Base-by-base conservation (phyloP, 2,329 filamentous ascomycete species). In the Aspergillus amoenus region DNA sequence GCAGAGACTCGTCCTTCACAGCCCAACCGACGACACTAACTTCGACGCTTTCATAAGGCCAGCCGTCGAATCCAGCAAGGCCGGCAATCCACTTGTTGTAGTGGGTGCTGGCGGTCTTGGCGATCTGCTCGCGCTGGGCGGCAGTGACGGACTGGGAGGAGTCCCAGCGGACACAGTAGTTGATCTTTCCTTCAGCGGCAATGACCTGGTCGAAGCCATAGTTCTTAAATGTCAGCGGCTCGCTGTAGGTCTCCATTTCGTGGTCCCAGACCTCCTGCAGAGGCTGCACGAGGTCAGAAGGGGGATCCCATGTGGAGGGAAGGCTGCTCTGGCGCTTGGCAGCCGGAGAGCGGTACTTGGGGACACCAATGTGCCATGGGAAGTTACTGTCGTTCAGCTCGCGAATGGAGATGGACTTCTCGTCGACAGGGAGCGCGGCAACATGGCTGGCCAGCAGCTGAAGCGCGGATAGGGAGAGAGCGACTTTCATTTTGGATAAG, bases 131-230 rank as follows among this genome's bases (percentile, higher is more conserved):
- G 8, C 60, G 60, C 42, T 58, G 52, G 0, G 39, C 53, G 4
- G 53, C 45, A 7, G 53, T 57, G 17, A 62, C 52, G 4, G 58
- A 42, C 46, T 61, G 32, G 13, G 21, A 46, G 0, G 55, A 58
- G 32, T 62, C 60, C 60, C 60, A 62, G 21, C 60, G 60, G n/a
- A 62, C 60, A 27, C 60, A 62, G 47, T 62, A 62, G 50, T 61
- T 62, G 42, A 62, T 62, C 13, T 61, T 58, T 4, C 60, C 58
- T 3, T 47, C 37, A 37, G 27, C 47, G 5, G 50, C 60, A 8
- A 62, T 58, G 0, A 62, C 60, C 18, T 62, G 60, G 47, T 62
- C 60, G 46, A 39, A 62, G 9, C 60, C 60, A 34, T 61, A 62
- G 58, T 62, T 62, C 3, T 52, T 34, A 53, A 62, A 62, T 12